Conservation (phyloP, 352 stramenopile species). For the Achlya hypogyna region DNA sequence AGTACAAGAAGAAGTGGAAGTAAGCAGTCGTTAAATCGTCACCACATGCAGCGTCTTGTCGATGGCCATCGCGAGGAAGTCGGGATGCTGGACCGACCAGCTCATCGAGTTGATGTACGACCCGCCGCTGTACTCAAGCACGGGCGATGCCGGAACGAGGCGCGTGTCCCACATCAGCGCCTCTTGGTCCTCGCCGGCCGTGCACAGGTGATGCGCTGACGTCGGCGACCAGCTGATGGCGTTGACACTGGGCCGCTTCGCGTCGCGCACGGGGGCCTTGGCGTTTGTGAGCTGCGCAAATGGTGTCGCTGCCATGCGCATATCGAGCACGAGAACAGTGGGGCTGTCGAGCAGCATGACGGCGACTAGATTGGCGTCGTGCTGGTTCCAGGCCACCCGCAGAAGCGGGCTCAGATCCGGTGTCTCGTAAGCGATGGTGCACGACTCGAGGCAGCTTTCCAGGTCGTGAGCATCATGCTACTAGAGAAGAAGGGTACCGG, state of each 20-base stretch:
- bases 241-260: constrained; percentile 70
- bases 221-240: constrained; percentile 94
- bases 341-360: constrained; percentile 88
- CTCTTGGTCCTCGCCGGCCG: constrained; percentile 89
- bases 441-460: constrained; percentile 84
- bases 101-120: constrained; percentile 85
- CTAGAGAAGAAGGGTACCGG: constrained; percentile 42
- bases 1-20: constrained; percentile 77
- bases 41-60: constrained; percentile 83
- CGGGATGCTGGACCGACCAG: constrained; percentile 69
- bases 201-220: constrained; percentile 94
- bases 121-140: constrained; percentile 83
- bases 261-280: constrained; percentile 32
- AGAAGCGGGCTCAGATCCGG: constrained; percentile 84
- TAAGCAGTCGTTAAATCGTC: constrained; percentile 27
- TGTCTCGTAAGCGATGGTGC: constrained; percentile 96
- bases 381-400: constrained; percentile 94
- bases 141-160: constrained; percentile 60
- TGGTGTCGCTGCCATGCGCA: constrained; percentile 85
- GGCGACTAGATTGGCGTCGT: constrained; percentile 95
- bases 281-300: constrained; percentile 91
- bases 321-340: constrained; percentile 93
- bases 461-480: background rate
- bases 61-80: constrained; percentile 85
- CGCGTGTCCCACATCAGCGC: constrained; percentile 94